phyloP scores from a whole-genome alignment of 202 grass and related monocot genomes.

The Zizania palustris region DNA sequence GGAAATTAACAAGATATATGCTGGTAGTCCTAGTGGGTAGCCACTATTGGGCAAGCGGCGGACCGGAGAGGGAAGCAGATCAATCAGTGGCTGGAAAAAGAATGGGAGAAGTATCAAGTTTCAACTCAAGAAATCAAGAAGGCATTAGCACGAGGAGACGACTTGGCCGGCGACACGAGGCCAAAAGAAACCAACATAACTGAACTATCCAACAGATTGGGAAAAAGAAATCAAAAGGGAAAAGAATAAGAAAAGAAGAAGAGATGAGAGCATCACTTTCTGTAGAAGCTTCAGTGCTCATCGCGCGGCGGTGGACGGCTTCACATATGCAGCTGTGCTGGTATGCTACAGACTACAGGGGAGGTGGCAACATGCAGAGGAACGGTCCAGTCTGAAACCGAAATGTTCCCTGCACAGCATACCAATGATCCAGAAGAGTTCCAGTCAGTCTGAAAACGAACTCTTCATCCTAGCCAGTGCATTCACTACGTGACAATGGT shows the following conservation, averaged over 20 bases:
- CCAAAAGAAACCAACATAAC: background rate
- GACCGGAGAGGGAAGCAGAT: background rate
- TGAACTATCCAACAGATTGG: background rate
- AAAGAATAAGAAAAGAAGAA: too few species aligned
- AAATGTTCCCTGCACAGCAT: background rate
- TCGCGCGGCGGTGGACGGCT: background rate
- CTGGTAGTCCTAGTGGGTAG: background rate
- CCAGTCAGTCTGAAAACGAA: conserved; percentile 2
- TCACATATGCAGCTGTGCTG: background rate
- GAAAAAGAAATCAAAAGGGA: background rate
- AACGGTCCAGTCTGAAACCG: background rate
- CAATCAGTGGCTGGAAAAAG: background rate
- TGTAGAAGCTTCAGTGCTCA: background rate
- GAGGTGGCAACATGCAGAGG: background rate
- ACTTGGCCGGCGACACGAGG: background rate
- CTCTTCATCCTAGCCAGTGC: background rate
- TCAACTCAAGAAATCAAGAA: background rate
- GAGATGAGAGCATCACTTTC: background rate
- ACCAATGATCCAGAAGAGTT: background rate
- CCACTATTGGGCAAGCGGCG: background rate
- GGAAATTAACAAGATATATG: background rate
- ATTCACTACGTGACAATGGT: background rate
- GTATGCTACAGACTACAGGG: background rate
- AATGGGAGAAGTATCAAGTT: background rate
- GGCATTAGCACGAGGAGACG: background rate